These are phyloP conservation scores for Porcisia deanei DNA, from an alignment of 208 protist species.

Conservation along the genomic window DNA sequence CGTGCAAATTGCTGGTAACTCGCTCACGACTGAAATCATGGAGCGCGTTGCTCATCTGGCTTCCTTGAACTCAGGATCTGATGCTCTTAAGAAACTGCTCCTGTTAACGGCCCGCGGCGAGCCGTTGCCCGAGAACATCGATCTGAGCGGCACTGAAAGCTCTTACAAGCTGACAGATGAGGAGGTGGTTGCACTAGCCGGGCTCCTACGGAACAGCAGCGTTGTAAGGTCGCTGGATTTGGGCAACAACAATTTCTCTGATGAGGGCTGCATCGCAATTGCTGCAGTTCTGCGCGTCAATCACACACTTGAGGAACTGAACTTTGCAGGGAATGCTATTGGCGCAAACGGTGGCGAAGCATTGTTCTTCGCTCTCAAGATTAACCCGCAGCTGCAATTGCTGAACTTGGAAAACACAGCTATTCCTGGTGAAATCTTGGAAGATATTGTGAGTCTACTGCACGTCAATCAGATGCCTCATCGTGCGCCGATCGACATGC, in stretches of 20 bases:
- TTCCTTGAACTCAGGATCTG: conserved; percentile 69
- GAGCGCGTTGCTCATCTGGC: conserved; percentile 64
- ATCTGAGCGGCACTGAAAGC: conserved; percentile 60
- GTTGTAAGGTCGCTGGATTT: conserved; percentile 68
- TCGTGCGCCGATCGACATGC: conserved; percentile 56
- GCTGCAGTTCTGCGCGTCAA: conserved; percentile 81
- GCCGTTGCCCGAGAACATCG: conserved; percentile 41
- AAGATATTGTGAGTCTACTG: conserved; percentile 76
- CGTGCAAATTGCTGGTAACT: conserved; percentile 58
- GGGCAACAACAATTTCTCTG: conserved; percentile 72
- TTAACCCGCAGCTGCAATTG: conserved; percentile 76
- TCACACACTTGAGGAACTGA: conserved; percentile 68
- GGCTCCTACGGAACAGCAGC: conserved; percentile 42
- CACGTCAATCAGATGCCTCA: conserved; percentile 80
- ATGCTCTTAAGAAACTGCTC: conserved; percentile 66
- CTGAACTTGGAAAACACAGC: conserved; percentile 58
- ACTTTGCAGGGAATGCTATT: conserved; percentile 78
- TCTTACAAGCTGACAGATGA: conserved; percentile 64
- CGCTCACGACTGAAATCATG: conserved; percentile 38
- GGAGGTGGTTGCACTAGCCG: conserved; percentile 63
- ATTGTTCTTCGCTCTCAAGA: conserved; percentile 73
- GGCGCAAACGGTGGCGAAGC: conserved; percentile 66
- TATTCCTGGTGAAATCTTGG: conserved; percentile 59
- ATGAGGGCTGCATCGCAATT: conserved; percentile 69
- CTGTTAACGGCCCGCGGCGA: conserved; percentile 46